These are phyloP conservation scores for Ceratocystis lukuohia DNA, from an alignment of 2,329 filamentous ascomycete genomes.

Conservation along the genomic window DNA sequence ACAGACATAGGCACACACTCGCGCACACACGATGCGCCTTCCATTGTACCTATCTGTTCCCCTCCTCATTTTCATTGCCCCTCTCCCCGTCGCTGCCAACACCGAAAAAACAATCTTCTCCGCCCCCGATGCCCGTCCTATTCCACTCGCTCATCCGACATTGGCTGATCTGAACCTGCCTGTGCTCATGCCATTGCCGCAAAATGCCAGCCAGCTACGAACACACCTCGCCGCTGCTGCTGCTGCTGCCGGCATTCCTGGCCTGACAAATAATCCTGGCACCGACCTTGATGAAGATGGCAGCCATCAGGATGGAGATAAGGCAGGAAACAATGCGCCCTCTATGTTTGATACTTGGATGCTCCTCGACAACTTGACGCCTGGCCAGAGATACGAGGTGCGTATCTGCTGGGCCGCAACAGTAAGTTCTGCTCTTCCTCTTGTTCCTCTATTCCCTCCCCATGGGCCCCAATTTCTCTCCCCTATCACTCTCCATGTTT, in stretches of 20 bases:
- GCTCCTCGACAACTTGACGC: slow-evolving; percentile 55
- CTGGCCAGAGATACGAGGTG: slow-evolving; percentile 72
- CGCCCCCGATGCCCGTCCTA: slow-evolving; percentile 45
- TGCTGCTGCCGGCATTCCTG: slow-evolving; percentile 19
- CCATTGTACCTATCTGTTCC: slow-evolving; percentile 10
- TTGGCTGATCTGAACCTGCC: slow-evolving; percentile 47
- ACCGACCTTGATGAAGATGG: too few relatives aligned
- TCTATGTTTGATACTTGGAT: slow-evolving; percentile 62
- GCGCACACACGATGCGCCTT: slow-evolving; percentile 4
- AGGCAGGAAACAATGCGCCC: slow-evolving; percentile 26
- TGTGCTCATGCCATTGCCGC: slow-evolving; percentile 45
- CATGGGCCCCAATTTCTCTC: neutral
- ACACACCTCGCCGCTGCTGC: slow-evolving; percentile 50
- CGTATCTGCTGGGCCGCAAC: slow-evolving; percentile 88
- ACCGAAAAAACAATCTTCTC: slow-evolving; percentile 85
- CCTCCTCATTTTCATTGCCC: slow-evolving; percentile 20
- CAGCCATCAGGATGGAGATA: too few relatives aligned
- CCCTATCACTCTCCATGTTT: neutral
- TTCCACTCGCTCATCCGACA: slow-evolving; percentile 36
- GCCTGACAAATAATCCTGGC: too few relatives aligned
- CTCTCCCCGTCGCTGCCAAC: slow-evolving; percentile 43
- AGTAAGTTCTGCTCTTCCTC: slow-evolving; percentile 39
- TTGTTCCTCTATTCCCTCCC: neutral
- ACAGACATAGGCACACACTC: too few relatives aligned
- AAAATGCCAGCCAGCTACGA: slow-evolving; percentile 36